phyloP scores from a whole-genome alignment of 2,329 filamentous ascomycete genomes.

The Colletotrichum limetticola region DNA sequence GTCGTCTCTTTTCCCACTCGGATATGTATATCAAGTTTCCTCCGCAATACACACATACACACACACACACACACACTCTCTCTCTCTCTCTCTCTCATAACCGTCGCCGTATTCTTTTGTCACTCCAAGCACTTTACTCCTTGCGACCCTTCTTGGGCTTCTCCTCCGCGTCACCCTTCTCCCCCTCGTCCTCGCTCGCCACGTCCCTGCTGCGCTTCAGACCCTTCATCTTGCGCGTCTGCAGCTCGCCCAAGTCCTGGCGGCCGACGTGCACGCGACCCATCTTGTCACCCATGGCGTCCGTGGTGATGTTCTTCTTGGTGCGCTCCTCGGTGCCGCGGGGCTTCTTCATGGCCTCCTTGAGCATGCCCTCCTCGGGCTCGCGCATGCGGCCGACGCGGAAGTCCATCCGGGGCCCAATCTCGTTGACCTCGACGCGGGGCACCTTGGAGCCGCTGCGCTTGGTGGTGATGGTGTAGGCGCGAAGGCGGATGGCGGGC shows the following conservation, averaged over 20 bases:
- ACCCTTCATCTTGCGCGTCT: constrained; percentile 99
- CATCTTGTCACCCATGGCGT: constrained; percentile 95
- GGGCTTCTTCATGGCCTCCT: constrained; percentile 89
- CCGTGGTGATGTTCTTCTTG: constrained; percentile 97
- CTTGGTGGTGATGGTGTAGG: constrained; percentile 88
- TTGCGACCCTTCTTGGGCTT: constrained; percentile 36
- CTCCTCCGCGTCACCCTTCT: constrained; percentile 56
- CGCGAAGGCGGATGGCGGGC: constrained; percentile 74
- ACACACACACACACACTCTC: background rate
- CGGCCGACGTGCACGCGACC: constrained; percentile 91
- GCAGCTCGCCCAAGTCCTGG: constrained; percentile 87
- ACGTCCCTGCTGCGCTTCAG: constrained; percentile 81
- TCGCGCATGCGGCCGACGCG: constrained; percentile 83
- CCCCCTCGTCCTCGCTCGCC: constrained; percentile 63
- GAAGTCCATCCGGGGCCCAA: constrained; percentile 94
- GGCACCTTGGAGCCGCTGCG: constrained; percentile 88
- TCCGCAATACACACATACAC: background rate
- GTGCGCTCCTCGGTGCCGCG: constrained; percentile 79
- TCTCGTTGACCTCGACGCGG: constrained; percentile 92
- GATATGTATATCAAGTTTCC: background rate
- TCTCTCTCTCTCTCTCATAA: background rate
- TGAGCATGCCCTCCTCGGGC: constrained; percentile 81
- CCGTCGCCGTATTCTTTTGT: background rate
- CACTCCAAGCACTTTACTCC: constrained; percentile 3
- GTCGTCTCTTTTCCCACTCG: constrained; percentile 15